Evolutionary conservation across 345 rosid species (phyloP).

Genomic region (Linum usitatissimum): DNA sequence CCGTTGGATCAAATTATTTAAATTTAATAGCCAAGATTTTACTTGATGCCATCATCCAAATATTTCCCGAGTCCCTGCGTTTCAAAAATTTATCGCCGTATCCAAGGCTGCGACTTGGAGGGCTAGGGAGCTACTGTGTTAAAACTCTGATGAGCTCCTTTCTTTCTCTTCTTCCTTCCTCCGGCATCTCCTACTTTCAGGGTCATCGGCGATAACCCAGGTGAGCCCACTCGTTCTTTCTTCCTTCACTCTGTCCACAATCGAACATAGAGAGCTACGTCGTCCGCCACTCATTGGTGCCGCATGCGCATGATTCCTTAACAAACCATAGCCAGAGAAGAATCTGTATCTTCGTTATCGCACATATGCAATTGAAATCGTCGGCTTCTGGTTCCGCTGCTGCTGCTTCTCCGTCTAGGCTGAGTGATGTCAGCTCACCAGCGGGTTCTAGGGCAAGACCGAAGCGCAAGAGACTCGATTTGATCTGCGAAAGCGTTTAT

Average conservation of each 20-base stretch:
- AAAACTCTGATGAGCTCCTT: not conserved
- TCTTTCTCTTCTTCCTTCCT: not conserved
- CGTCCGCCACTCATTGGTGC: not conserved
- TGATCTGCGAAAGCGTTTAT: constrained; percentile 67
- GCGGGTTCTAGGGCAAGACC: constrained; percentile 50
- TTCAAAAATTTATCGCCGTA: no score
- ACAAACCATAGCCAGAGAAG: not conserved
- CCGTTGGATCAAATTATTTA: no score
- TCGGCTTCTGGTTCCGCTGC: constrained; percentile 18
- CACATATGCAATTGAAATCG: constrained; percentile 46
- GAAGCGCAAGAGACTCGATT: constrained; percentile 85
- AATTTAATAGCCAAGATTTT: no score
- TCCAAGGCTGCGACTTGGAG: no score
- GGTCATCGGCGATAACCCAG: not conserved
- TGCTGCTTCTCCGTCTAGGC: constrained; percentile 33
- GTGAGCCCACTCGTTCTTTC: not conserved
- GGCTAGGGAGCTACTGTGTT: no score
- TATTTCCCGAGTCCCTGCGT: no score
- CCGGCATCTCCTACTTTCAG: not conserved
- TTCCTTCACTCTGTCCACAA: not conserved
- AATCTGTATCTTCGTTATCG: not conserved
- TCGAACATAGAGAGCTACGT: not conserved
- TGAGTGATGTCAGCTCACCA: constrained; percentile 15
- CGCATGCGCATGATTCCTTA: not conserved
- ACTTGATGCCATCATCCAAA: no score